Evolutionary conservation across 2,329 filamentous ascomycete species (phyloP).

Genomic region (Stagonosporopsis tanaceti): DNA sequence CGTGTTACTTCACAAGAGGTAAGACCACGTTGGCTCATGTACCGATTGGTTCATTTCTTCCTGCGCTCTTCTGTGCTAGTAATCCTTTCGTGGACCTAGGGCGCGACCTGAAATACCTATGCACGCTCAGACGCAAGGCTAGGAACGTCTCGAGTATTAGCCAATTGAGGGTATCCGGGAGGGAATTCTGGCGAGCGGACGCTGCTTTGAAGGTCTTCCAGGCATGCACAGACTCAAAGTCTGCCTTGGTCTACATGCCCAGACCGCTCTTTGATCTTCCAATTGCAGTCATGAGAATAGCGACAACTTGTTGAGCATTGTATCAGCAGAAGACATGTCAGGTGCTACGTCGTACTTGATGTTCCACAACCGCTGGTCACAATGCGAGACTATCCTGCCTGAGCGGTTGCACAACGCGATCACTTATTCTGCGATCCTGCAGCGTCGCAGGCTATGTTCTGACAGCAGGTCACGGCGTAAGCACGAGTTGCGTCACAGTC

Average conservation of each 20-base stretch:
- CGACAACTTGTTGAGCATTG: not conserved
- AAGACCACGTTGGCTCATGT: not conserved
- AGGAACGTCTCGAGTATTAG: not conserved
- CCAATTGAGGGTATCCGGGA: not conserved
- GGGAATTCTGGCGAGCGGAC: not conserved
- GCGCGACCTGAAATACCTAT: not conserved
- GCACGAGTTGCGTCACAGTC: not conserved
- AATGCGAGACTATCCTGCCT: not conserved
- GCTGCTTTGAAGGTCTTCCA: not conserved
- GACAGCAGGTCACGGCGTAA: constrained; percentile 1
- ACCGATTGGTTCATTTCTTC: not conserved
- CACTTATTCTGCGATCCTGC: constrained; percentile 4
- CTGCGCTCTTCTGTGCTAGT: not conserved
- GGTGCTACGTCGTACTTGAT: not conserved
- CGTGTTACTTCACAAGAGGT: not conserved
- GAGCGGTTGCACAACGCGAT: not conserved
- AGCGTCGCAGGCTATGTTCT: constrained; percentile 2
- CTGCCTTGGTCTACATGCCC: not conserved
- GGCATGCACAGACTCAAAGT: not conserved
- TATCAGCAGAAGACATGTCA: not conserved
- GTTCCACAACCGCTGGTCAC: constrained; percentile 9
- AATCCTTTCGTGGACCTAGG: not conserved
- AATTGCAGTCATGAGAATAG: not conserved
- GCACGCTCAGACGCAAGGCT: not conserved
- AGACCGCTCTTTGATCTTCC: not conserved